Percentiles rank a stretch among this genome's conserved stretches.
These are phyloP conservation scores for Nicotiana knightiana DNA, from an alignment of 257 asterid genomes.

Conservation along the genomic window DNA sequence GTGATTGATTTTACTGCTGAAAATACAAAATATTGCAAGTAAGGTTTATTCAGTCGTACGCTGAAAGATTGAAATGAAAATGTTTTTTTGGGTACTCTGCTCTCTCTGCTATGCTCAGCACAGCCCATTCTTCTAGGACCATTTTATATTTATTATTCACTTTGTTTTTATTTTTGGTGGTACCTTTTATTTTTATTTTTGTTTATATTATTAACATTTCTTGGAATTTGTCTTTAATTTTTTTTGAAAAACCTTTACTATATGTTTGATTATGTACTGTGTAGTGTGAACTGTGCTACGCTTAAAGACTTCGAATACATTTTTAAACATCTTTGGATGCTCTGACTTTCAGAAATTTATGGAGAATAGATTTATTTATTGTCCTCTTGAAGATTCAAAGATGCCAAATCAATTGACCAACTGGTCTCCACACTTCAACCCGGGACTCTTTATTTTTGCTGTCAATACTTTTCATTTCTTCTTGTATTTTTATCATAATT, in stretches of 20 bases:
- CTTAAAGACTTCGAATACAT: neutral
- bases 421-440: neutral
- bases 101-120: neutral
- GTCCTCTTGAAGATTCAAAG: neutral
- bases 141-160: conserved; percentile 5
- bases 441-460: neutral
- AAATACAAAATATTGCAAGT: neutral
- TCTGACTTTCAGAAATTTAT: conserved; percentile 1
- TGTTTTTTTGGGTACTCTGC: neutral
- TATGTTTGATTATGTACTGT: neutral
- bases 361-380: neutral
- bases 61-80: conserved; percentile 16
- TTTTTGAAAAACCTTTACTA: neutral
- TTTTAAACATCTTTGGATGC: conserved; percentile 7
- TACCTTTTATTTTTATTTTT: too few species aligned
- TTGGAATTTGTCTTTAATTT: neutral
- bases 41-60: conserved; percentile 4
- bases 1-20: neutral
- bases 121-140: conserved; percentile 8
- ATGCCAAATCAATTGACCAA: neutral
- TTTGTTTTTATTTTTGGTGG: neutral
- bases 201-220: neutral
- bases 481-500: too few species aligned
- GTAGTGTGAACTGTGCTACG: neutral
- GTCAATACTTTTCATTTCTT: neutral